Evolutionary conservation across 2,329 filamentous ascomycete species (phyloP).

Genomic region (Coniochaeta prunicola): DNA sequence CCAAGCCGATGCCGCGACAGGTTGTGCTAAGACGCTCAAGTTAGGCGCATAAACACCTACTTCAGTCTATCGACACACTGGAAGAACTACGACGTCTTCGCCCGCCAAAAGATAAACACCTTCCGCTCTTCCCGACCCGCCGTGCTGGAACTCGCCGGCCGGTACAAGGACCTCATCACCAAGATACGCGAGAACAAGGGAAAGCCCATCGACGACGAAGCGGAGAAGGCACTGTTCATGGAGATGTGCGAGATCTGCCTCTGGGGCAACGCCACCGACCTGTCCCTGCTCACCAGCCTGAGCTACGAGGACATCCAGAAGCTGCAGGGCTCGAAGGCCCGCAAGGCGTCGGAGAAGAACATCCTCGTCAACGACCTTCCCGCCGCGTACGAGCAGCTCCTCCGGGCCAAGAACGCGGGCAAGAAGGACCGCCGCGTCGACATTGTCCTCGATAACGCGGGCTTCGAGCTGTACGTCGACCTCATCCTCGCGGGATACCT

Average conservation of each 20-base stretch:
- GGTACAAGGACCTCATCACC: constrained; percentile 51
- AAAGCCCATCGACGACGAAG: constrained; percentile 50
- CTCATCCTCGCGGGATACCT: constrained; percentile 87
- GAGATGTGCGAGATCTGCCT: constrained; percentile 97
- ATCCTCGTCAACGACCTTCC: constrained; percentile 82
- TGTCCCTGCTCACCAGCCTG: constrained; percentile 82
- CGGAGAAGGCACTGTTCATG: constrained; percentile 71
- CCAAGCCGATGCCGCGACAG: not conserved
- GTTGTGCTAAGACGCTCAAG: constrained; percentile 8
- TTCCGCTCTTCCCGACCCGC: constrained; percentile 85
- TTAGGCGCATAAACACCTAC: constrained; percentile 66
- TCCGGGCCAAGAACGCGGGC: constrained; percentile 14
- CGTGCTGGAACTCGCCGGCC: constrained; percentile 34
- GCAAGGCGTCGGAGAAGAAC: constrained; percentile 83
- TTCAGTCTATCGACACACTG: constrained; percentile 75
- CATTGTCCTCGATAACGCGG: constrained; percentile 93
- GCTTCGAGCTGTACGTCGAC: constrained; percentile 95
- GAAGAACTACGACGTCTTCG: constrained; percentile 86
- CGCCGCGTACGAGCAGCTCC: constrained; percentile 19
- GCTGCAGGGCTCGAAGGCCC: constrained; percentile 79
- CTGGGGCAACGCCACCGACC: constrained; percentile 94
- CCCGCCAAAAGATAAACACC: constrained; percentile 81
- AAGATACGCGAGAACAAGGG: constrained; percentile 52
- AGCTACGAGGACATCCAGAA: constrained; percentile 97
- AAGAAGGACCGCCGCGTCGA: constrained; percentile 69